Evolutionary conservation across 2,329 filamentous ascomycete species (phyloP), one percentile per base, ranked within the genome.

Genomic region (Cladosporium austrohemisphaericum): DNA sequence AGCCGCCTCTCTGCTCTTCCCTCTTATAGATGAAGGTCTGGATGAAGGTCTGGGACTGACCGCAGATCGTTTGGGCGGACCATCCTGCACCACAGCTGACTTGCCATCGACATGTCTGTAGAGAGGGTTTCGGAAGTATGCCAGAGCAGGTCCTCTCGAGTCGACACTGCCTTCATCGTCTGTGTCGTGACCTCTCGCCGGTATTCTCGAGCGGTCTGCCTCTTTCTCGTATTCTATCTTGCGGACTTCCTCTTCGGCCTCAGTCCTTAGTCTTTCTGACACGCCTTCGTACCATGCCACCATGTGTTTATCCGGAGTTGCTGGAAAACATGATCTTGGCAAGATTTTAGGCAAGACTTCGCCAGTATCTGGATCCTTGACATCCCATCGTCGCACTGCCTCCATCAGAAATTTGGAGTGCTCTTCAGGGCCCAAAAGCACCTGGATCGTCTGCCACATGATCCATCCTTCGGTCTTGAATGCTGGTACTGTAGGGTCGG

Each of bases 381-480:
- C 77, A 28, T 81, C 76, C 79, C 90, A 96, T 55, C 86, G 76
- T 53, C 78, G 78, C 3, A 95, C 86, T 0, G 90, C 88, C 60
- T 81, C 84, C 60, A 93, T 88, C 19, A 98, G 68, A 60, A 90
- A 92, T 0, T 82, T 81, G 1, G 90, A 86, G 70, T 97, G 91
- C 60, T 94, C 88, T 58, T 93, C 85, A 0, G 93, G 93, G 1
- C 84, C 87, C 1, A 97, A 78, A 28, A 97, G 74, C 18, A 95
- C 78, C 70, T 97, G 89, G 49, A 97, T 86, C 0, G 88, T 89
- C 72, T 95, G 86, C 92, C 92, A 98, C 65, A 88, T 84, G 35
- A 92, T 87, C 67, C 95, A 98, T 32, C 93, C 93, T 61, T 82
- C 80, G 0, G 79, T 76, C 28, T 92, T 94, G 49, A 98, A 72